Base-by-base conservation (phyloP, 2,329 filamentous ascomycete species). In the Tolypocladium pustulatum region DNA sequence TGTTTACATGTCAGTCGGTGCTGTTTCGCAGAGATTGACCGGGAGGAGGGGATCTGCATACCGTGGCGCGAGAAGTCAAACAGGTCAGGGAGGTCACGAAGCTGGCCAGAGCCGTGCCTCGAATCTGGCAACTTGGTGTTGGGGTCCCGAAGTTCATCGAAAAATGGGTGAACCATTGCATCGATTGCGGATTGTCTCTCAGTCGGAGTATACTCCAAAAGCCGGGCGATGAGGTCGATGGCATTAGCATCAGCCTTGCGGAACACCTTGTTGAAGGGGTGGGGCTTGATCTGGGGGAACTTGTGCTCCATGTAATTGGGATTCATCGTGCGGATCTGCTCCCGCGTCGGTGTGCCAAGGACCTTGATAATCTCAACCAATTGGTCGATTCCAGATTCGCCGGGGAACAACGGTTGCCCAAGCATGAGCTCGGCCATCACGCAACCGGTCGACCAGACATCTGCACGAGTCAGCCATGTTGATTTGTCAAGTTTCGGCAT, bases 261-360 rank as follows among this genome's bases (percentile, higher is more conserved):
- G 84, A 99, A 97, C 58, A 99, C 94, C 84, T 97, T 97, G 78
- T 89, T 95, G 81, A 99, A 99, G 34, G 94, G 94, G 71, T 99
- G 94, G 60, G 94, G 94, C 81, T 99, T 99, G 80, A 99, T 99
- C 76, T 99, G 94, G 54, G 94, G 94, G 76, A 99, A 99, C 79
- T 97, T 97, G 80, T 99, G 94, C 78, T 99, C 94, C 94, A 99
- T 99, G 77, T 99, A 99, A 76, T 99, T 99, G 60, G 94, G 94
- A 76, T 99, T 99, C 94, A 99, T 99, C 65, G 94, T 99, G 66
- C 94, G 90, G 70, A 99, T 99, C 76, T 99, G 94, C 74, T 99
- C 94, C 64, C 94, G 85, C 40, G 94, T 97, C 22, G 94, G 94
- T 22, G 94, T 99, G 61, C 94, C 94, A 61, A 99, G 80, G 57